Conservation (phyloP, 192 early-diverging fungal genomes). For the Coemansia reversa region DNA sequence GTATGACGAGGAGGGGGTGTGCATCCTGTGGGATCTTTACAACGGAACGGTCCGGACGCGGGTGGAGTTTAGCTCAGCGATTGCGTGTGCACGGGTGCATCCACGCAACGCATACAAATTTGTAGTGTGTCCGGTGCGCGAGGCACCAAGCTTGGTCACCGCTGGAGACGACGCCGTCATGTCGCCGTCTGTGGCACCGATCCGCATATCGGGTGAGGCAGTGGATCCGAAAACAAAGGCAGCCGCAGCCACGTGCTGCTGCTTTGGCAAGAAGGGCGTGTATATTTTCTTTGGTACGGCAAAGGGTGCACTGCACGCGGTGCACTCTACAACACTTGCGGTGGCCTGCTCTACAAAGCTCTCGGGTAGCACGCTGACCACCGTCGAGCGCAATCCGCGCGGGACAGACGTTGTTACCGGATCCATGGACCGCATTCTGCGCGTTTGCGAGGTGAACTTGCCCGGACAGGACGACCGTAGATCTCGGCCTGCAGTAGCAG, state of each 20-base stretch:
- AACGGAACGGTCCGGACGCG: constrained; percentile 56
- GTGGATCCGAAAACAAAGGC: constrained; percentile 36
- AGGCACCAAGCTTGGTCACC: constrained; percentile 44
- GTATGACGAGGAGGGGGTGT: constrained; percentile 74
- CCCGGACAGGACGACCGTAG: constrained; percentile 16
- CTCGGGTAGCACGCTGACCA: constrained; percentile 36
- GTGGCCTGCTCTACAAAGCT: constrained; percentile 36
- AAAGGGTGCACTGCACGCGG: constrained; percentile 45
- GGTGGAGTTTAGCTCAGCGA: constrained; percentile 67
- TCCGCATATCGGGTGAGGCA: constrained; percentile 21
- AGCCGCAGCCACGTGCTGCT: constrained; percentile 47
- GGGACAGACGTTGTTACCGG: constrained; percentile 73
- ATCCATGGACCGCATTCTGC: constrained; percentile 75
- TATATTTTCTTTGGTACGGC: constrained; percentile 38
- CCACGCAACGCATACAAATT: constrained; percentile 60
- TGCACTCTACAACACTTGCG: constrained; percentile 20
- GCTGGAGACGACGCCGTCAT: constrained; percentile 1
- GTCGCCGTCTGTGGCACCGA: constrained; percentile 11
- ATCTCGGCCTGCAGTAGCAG: neutral
- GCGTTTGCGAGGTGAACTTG: constrained; percentile 59
- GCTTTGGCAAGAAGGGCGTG: constrained; percentile 54
- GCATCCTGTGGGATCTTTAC: constrained; percentile 86
- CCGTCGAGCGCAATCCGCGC: constrained; percentile 41
- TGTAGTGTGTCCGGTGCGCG: constrained; percentile 29
- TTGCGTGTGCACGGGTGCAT: constrained; percentile 74